A percentile compares a stretch with the other conserved stretches of the same genome.
Evolutionary conservation across 2,329 filamentous ascomycete species (phyloP).

Genomic region (Plectosphaerella plurivora): DNA sequence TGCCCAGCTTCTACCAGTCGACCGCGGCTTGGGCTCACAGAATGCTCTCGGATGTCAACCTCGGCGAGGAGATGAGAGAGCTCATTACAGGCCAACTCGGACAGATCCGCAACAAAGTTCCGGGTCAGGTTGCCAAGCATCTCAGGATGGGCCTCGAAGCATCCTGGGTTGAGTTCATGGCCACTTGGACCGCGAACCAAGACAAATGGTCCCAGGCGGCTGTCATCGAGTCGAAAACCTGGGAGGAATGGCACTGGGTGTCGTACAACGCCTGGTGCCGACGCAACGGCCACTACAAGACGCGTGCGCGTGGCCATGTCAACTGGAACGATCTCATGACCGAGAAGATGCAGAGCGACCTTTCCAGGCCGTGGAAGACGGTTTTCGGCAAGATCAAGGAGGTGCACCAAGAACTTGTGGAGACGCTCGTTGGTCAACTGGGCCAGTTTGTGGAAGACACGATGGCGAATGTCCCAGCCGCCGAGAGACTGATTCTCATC

Average conservation of each 20-base stretch:
- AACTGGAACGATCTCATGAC: constrained; percentile 27
- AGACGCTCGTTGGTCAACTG: too few species aligned
- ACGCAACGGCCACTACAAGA: constrained; percentile 19
- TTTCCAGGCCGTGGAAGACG: constrained; percentile 19
- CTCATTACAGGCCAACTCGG: background rate
- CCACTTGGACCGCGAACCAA: constrained; percentile 2
- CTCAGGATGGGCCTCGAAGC: constrained; percentile 6
- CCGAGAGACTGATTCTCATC: too few species aligned
- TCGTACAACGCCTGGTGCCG: constrained; percentile 23
- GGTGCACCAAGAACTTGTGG: too few species aligned
- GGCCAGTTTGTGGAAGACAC: too few species aligned
- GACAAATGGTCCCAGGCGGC: constrained; percentile 14
- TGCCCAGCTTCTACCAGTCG: constrained; percentile 21
- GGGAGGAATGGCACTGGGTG: constrained; percentile 5
- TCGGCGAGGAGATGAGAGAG: background rate
- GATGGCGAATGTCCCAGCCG: too few species aligned
- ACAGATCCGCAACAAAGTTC: background rate
- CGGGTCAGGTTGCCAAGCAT: background rate
- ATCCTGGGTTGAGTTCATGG: constrained; percentile 12
- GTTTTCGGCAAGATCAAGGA: constrained; percentile 2
- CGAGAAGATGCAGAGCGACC: constrained; percentile 24
- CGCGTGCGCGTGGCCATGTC: constrained; percentile 7
- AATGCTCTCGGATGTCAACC: background rate
- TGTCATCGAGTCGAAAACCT: constrained; percentile 6
- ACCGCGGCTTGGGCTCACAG: constrained; percentile 19